Conservation (phyloP, 495 filamentous ascomycete genomes). For the Podospora tetraspora region DNA sequence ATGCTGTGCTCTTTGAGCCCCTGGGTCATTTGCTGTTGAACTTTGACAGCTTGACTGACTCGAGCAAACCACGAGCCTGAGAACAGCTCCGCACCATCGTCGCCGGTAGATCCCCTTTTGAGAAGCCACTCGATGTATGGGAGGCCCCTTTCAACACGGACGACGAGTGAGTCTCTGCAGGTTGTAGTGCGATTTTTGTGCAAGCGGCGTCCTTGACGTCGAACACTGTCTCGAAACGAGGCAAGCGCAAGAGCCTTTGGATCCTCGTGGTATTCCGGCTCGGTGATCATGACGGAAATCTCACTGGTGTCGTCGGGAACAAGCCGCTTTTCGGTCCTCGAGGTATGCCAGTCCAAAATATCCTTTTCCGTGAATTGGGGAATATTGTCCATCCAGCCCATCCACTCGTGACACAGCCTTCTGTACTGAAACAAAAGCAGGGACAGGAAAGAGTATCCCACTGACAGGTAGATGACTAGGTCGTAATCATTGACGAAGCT, state of each 20-base stretch:
- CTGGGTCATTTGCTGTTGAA: constrained; percentile 23
- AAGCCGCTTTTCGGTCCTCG: constrained; percentile 10
- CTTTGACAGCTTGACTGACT: constrained; percentile 22
- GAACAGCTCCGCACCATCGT: constrained; percentile 11
- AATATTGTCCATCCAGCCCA: constrained; percentile 45
- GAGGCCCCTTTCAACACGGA: constrained; percentile 15
- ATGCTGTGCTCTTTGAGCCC: constrained; percentile 31
- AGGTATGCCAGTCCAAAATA: constrained; percentile 46
- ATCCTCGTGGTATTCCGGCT: neutral
- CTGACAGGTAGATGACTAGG: constrained; percentile 42
- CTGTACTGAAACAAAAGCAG: constrained; percentile 44
- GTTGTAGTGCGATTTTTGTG: neutral
- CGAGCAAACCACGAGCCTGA: constrained; percentile 27
- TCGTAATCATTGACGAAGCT: constrained; percentile 43
- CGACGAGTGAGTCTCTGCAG: constrained; percentile 9
- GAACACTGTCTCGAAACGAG: constrained; percentile 16
- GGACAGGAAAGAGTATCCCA: constrained; percentile 44
- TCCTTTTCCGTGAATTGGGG: constrained; percentile 45
- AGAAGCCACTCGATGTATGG: constrained; percentile 29
- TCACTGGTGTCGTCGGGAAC: constrained; percentile 8
- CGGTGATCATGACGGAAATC: neutral
- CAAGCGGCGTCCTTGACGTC: neutral
- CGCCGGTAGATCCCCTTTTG: constrained; percentile 5
- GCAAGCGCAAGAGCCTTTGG: constrained; percentile 15
- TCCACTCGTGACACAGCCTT: constrained; percentile 45